phyloP scores from a whole-genome alignment of 208 protist genomes.

The Acanthamoeba divionensis region DNA sequence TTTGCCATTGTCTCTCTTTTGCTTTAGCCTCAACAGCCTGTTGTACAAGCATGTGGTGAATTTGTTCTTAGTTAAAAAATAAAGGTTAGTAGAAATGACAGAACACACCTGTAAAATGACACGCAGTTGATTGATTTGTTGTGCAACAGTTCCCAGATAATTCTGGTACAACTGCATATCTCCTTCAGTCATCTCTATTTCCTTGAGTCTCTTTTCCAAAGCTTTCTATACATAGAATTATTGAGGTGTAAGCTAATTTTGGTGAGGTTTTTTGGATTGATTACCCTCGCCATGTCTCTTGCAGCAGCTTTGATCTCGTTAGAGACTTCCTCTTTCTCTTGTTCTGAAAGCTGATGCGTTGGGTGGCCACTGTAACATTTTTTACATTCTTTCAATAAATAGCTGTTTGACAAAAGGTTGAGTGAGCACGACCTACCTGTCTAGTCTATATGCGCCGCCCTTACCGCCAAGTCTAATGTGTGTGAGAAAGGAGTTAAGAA shows the following conservation, averaged over 20 bases:
- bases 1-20: conserved; percentile 86
- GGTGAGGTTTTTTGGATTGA: background rate
- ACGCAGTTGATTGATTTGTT: background rate
- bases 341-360: conserved; percentile 86
- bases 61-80: conserved; percentile 66
- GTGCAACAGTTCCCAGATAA: conserved; percentile 37
- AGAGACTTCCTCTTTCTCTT: conserved; percentile 80
- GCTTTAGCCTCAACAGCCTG: conserved; percentile 84
- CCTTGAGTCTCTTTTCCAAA: conserved; percentile 49
- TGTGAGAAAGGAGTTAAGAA: too few relatives aligned
- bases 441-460: conserved; percentile 85
- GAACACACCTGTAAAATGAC: conserved; percentile 23
- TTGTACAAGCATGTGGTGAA: conserved; percentile 76
- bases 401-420: too few relatives aligned
- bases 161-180: conserved; percentile 48
- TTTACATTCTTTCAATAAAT: too few relatives aligned
- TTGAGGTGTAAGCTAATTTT: background rate
- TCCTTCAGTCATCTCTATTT: conserved; percentile 63
- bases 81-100: background rate
- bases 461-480: background rate
- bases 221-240: conserved; percentile 46
- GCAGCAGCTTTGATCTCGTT: too few relatives aligned
- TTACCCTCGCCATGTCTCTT: conserved; percentile 49
- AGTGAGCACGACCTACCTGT: background rate
- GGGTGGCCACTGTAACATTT: conserved; percentile 85